Percentiles rank a stretch among this genome's conserved stretches.
Conservation (phyloP, 345 rosid genomes). For the Arabidopsis suecica region DNA sequence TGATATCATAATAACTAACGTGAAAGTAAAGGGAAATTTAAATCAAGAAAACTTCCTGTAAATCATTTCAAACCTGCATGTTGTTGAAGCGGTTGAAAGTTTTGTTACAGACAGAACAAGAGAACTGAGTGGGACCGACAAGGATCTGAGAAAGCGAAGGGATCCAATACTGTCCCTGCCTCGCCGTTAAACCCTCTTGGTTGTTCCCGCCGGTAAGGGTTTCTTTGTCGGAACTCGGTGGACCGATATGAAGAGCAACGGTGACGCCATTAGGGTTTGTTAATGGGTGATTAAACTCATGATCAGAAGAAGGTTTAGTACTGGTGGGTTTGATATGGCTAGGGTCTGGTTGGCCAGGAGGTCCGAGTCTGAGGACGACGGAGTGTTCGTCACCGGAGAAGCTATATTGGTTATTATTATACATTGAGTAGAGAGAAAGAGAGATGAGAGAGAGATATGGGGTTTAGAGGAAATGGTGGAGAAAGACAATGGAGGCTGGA, state of each 20-base stretch:
- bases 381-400: slow-evolving; percentile 61
- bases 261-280: slow-evolving; percentile 56
- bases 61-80: slow-evolving; percentile 71
- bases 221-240: slow-evolving; percentile 47
- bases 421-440: slow-evolving; percentile 52
- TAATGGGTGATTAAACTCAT: slow-evolving; percentile 25
- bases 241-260: slow-evolving; percentile 76
- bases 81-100: slow-evolving; percentile 91
- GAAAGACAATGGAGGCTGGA: slow-evolving; percentile 52
- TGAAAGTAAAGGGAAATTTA: slow-evolving; percentile 8
- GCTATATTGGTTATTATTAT: slow-evolving; percentile 43
- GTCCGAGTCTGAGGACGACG: slow-evolving; percentile 76
- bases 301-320: slow-evolving; percentile 30
- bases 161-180: slow-evolving; percentile 76
- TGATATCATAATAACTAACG: not conserved
- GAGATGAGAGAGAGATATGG: slow-evolving; percentile 34
- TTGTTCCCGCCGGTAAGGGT: slow-evolving; percentile 40
- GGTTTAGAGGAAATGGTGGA: slow-evolving; percentile 47
- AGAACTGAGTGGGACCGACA: slow-evolving; percentile 93
- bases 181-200: slow-evolving; percentile 45
- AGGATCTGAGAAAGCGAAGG: slow-evolving; percentile 89
- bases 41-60: slow-evolving; percentile 10
- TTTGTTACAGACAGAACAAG: slow-evolving; percentile 87
- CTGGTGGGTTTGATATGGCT: slow-evolving; percentile 39
- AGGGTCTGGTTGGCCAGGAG: slow-evolving; percentile 62